Base-by-base conservation (phyloP, 306 rosid species). In the Vicia faba region DNA sequence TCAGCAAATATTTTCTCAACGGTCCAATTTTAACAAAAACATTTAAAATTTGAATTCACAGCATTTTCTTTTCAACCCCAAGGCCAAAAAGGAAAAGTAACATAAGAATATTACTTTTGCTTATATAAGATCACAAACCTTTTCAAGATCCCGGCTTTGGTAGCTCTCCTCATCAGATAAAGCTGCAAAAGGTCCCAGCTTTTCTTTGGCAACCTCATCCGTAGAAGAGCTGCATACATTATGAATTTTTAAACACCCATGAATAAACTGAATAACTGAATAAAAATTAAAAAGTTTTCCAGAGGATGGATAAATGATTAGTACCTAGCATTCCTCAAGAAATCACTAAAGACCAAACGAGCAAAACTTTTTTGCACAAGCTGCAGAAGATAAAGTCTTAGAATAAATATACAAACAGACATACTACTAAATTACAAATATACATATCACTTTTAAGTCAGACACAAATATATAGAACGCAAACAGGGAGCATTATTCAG, bases 311-410 rank as follows among this genome's bases (percentile, higher is more conserved):
- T 43, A 36, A 69, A 71, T n/a, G 64, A 61, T 55, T 63, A 49
- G 69, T 41, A 93, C 99, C 99, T 84, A 70, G 89, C 78, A 74
- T 89, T 85, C 79, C 89, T 86, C 84, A 82, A 33, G 64, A 83
- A 83, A 69, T 93, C 99, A 18, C 86, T 80, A 81, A 78, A 88
- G 67, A 90, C 63, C 86, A 93, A 81, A 28, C 96, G 96, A 59
- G 96, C 90, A 83, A 93, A 90, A 84, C 97, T 90, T 78, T 93
- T 93, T 82, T 93, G 99, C 50, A 93, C 99, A 56, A 93, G 99
- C 97, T 93, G 96, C 79, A 65, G 59, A 50, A 76, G 80, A 63
- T 58, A 64, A 65, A 79, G 64, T 12, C 64, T 72, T 26, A 64
- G 39, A 23, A 35, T 25, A 18, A 50, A 61, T 11, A 51, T 51